These are phyloP conservation scores for Paraconiothyrium brasiliense DNA, from an alignment of 2,329 filamentous ascomycete species.

Conservation along the genomic window DNA sequence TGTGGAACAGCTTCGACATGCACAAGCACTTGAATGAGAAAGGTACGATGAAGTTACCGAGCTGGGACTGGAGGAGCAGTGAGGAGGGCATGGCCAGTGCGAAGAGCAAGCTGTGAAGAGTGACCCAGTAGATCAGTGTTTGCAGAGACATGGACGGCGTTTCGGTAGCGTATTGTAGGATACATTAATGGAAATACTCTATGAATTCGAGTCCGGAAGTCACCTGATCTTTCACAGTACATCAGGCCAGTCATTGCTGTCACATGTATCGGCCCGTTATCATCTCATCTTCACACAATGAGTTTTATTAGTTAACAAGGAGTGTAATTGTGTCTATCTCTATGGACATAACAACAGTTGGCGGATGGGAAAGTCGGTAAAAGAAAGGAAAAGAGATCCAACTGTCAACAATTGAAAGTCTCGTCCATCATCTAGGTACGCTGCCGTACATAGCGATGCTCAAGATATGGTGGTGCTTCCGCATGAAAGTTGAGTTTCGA, in stretches of 20 bases:
- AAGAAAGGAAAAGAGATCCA: background rate
- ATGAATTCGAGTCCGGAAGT: background rate
- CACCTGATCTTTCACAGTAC: no score
- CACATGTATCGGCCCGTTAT: no score
- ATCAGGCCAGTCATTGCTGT: no score
- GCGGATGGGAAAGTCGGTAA: background rate
- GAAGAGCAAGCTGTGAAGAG: conserved; percentile 15
- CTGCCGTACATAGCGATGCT: background rate
- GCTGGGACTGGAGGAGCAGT: conserved; percentile 60
- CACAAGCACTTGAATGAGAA: conserved; percentile 83
- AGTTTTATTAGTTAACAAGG: background rate
- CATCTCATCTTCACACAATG: no score
- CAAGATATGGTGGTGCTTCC: background rate
- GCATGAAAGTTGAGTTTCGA: background rate
- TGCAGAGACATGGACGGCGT: background rate
- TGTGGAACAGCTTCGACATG: conserved; percentile 90
- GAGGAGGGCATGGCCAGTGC: conserved; percentile 25
- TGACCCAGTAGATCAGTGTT: background rate
- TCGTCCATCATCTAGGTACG: background rate
- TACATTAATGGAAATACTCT: background rate
- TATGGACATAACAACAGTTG: background rate
- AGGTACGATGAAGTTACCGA: conserved; percentile 87
- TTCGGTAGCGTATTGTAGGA: background rate
- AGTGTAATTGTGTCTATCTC: background rate
- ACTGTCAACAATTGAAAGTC: background rate